Conservation (phyloP, 1,284 basidiomycete genomes). For the Rhodotorula sp. region DNA sequence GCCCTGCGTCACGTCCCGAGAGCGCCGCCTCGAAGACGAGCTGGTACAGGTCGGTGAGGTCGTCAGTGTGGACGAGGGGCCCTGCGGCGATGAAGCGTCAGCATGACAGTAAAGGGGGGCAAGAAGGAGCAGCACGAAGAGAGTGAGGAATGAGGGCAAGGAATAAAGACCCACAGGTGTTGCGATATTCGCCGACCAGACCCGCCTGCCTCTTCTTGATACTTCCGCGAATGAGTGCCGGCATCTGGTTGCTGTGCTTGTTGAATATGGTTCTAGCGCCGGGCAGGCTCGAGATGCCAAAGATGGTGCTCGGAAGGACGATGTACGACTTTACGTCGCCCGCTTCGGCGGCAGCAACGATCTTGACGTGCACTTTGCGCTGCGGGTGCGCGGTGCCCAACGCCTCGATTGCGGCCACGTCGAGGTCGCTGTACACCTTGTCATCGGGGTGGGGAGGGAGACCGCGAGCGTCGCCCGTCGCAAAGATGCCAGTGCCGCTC, state of each 20-base stretch:
- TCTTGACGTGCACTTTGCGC: conserved; percentile 16
- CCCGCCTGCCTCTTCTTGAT: conserved; percentile 2
- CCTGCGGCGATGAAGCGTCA: neutral
- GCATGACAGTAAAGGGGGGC: too few relatives aligned
- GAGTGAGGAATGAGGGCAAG: neutral
- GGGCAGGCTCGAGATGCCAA: neutral
- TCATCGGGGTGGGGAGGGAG: neutral
- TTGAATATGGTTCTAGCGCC: neutral
- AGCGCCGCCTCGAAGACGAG: neutral
- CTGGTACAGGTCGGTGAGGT: conserved; percentile 8
- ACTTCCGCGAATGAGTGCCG: conserved; percentile 3
- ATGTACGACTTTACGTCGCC: conserved; percentile 9
- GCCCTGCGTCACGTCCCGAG: neutral
- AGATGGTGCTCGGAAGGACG: conserved; percentile 6
- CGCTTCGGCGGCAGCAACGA: conserved; percentile 6
- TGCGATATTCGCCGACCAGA: conserved; percentile 2
- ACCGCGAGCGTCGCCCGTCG: conserved; percentile 1
- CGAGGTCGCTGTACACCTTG: conserved; percentile 6
- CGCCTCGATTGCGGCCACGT: conserved; percentile 10
- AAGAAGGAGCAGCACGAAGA: too few relatives aligned
- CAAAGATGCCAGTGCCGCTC: conserved; percentile 3
- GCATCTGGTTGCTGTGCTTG: conserved; percentile 12
- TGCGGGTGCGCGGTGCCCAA: conserved; percentile 11
- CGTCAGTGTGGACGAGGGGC: conserved; percentile 10
- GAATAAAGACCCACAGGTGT: conserved; percentile 10